Base-by-base conservation (phyloP, 208 protist genomes). In the Leishmania lainsoni region DNA sequence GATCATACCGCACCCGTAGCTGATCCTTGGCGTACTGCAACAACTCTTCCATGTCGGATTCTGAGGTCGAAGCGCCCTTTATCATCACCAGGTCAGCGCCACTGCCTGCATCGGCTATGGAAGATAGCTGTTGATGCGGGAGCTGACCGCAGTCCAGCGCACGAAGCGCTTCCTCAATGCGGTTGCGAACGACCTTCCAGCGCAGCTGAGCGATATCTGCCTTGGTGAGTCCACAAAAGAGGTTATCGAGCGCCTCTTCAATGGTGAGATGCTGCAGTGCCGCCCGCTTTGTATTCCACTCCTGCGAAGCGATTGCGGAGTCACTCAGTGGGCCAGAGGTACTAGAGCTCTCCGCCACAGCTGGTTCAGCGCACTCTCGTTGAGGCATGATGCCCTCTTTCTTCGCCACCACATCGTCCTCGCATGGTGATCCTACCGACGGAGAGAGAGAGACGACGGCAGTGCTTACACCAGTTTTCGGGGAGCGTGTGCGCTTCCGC, bases 21-120 rank as follows among this genome's bases (percentile, higher is more conserved):
- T 88, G 81, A 52, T 91, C 84, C 74, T 90, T 92, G n/a, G 91
- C 86, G 71, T 93, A 93, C 72, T 83, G 83, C 83, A 94, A 45
- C 48, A 90, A n/a, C 54, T 22, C 70, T 71, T 89, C 81, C 73
- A 83, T 48, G 12, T 61, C 48, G 10, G 66, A 20, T 45, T 81
- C 68, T 17, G 48, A 10, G 22, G 29, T 32, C 20, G 0, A 6
- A 42, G 68, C 45, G 0, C 68, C 68, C 42, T 51, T 72, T 10
- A 2, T 20, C n/a, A 22, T 39, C 59, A 52, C n/a, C 26, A 8
- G 56, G 49, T 66, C 59, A 3, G 59, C 71, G 20, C 58, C 35
- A 32, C 42, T 16, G 26, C 54, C 78, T 8, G 80, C 75, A 48
- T 49, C 68, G n/a, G 68, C 48, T 1, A 35, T 70, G 42, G 2